phyloP scores from a whole-genome alignment of 2,329 filamentous ascomycete genomes.

The Microsporum ferrugineum region DNA sequence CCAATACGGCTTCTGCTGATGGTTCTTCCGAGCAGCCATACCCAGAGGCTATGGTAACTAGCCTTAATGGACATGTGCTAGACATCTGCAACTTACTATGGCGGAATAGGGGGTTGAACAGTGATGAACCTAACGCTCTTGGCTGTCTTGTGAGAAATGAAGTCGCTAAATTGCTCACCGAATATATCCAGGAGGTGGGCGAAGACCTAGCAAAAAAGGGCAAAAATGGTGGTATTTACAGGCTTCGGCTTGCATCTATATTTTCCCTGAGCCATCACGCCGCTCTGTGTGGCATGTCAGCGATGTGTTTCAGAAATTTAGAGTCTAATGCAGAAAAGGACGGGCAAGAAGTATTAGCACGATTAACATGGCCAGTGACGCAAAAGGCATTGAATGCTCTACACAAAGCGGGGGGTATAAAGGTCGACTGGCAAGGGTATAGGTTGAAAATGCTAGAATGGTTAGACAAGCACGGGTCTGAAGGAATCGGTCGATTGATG shows the following conservation, averaged over 20 bases:
- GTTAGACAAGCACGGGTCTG: slow-evolving; percentile 52
- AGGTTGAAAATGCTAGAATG: slow-evolving; percentile 58
- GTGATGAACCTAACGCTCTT: slow-evolving; percentile 48
- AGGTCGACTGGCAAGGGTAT: slow-evolving; percentile 62
- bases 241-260: slow-evolving; percentile 27
- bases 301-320: slow-evolving; percentile 37
- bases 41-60: slow-evolving; percentile 49
- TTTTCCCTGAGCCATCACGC: slow-evolving; percentile 41
- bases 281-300: slow-evolving; percentile 36
- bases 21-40: slow-evolving; percentile 34
- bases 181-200: slow-evolving; percentile 33
- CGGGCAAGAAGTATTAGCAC: slow-evolving; percentile 17
- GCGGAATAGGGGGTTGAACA: slow-evolving; percentile 60
- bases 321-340: slow-evolving; percentile 35
- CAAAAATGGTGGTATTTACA: slow-evolving; percentile 17
- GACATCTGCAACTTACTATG: slow-evolving; percentile 77
- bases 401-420: slow-evolving; percentile 53
- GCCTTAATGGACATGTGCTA: slow-evolving; percentile 76
- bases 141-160: slow-evolving; percentile 42
- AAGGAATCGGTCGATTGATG: slow-evolving; percentile 60
- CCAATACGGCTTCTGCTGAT: slow-evolving; percentile 26
- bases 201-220: slow-evolving; percentile 18
- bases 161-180: slow-evolving; percentile 34
- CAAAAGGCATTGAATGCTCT: slow-evolving; percentile 54
- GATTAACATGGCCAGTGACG: slow-evolving; percentile 49